Evolutionary conservation across 257 asterid species (phyloP), one percentile per base, ranked within the genome.

Genomic region (Nicotiana attenuata): DNA sequence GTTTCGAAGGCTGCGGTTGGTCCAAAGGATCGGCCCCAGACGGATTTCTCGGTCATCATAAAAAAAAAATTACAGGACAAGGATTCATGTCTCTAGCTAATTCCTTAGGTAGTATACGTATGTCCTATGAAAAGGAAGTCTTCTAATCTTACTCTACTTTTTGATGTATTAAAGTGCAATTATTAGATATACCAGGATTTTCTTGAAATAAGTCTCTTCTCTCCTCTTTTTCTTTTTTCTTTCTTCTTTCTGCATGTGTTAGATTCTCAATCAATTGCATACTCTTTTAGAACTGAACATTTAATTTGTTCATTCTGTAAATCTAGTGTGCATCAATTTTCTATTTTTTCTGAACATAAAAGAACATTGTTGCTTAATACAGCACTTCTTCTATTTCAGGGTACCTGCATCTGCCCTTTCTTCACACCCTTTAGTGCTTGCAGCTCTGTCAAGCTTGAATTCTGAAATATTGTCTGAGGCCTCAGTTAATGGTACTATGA

Each of bases 371-470:
- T 52, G 63, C 52, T 59, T 45, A 52, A 31, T 53, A 50, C 57
- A 47, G 2, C 79, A 24, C 67, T 24, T 33, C 65, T 61, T 83
- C 85, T 86, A 77, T 90, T 91, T 86, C 97, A 96, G 99, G 96
- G 88, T 96, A 75, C 97, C 97, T 64, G 96, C 97, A 83, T 89
- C 96, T 83, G 85, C 88, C 29, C 97, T 96, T 87, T 96, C 98
- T 83, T 90, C 97, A 64, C 97, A 96, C 87, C 97, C 94, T 53
- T 86, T 96, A 84, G 98, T 94, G 87, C 94, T 88, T 81, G 88
- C 96, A 63, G 97, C 98, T 87, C 93, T 96, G 87, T 89, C 98
- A 87, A 91, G 96, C 91, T 91, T 96, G 97, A 89, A 85, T 65
- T 88, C 91, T 83, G 97, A 94, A 47, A 84, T 92, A 85, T 89